Base-by-base conservation (phyloP, 129 eudicot genomes). In the Oenanthe sinensis region DNA sequence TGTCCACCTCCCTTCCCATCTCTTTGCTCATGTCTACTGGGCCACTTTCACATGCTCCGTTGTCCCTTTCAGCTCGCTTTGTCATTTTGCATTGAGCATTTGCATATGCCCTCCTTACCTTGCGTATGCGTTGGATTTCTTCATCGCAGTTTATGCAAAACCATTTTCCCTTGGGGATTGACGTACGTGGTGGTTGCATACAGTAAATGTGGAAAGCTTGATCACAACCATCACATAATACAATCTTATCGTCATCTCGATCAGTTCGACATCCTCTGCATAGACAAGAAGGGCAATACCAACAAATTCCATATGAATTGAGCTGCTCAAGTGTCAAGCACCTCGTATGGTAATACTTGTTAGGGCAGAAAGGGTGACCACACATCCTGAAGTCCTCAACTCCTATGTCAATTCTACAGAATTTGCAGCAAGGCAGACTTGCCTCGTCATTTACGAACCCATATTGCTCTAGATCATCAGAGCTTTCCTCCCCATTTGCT, bases 251-350 rank as follows among this genome's bases (percentile, higher is more conserved):
- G 55, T 95, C 97, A 77, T 95, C 98, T 50, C 74, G 77, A 78
- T 95, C 98, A 47, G 84, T 77, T 37, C 92, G 87, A 83, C 98
- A 95, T 65, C 76, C 75, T 81, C 97, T 84, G 79, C 98, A 95
- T 52, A 95, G 84, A 84, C 98, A 95, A 28, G 93, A 91, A 8
- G 98, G 98, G 86, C 98, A 91, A 80, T 88, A 92, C 98, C 98
- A 95, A 75, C 92, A 81, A 15, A 84, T 75, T 20, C 96, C 94
- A 42, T 78, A 81, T 1, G 87, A 73, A 47, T 83, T 81, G 75
- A 90, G 71, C 83, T 95, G 92, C 86, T 85, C 83, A 44, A 49
- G 79, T 22, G 91, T 86, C 68, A 95, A 68, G 81, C 98, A 95
- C 42, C 77, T 83, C 40, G 67, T 85, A 58, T 95, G 98, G 84